Evolutionary conservation across 2,329 filamentous ascomycete genomes (phyloP).

Genomic region (Aspergillus fructus): DNA sequence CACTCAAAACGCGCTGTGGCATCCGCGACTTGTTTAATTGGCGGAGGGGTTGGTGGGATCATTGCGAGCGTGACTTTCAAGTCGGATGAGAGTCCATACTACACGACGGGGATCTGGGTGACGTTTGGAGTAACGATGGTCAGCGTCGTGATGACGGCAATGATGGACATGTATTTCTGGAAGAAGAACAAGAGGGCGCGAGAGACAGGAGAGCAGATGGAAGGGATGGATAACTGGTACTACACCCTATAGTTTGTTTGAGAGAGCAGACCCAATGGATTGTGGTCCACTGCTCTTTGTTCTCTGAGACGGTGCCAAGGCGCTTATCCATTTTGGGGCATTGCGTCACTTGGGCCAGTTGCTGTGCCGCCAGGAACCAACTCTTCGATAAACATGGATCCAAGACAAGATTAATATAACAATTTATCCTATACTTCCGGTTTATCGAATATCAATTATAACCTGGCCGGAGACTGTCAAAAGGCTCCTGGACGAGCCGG

Average conservation of each 20-base stretch:
- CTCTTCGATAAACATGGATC: too few relatives aligned
- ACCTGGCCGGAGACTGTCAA: neutral
- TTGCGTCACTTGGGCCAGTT: neutral
- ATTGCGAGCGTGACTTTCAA: slow-evolving; percentile 16
- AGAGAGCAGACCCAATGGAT: neutral
- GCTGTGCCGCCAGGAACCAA: too few relatives aligned
- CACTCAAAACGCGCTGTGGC: slow-evolving; percentile 30
- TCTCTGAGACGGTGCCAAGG: neutral
- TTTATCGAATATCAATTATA: too few relatives aligned
- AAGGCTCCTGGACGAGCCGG: too few relatives aligned
- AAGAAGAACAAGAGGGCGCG: slow-evolving; percentile 12
- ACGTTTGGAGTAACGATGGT: slow-evolving; percentile 13
- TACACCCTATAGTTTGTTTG: slow-evolving; percentile 10
- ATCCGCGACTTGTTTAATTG: slow-evolving; percentile 29
- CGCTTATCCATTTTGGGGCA: neutral
- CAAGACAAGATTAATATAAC: too few relatives aligned
- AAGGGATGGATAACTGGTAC: slow-evolving; percentile 14
- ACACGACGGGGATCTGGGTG: slow-evolving; percentile 16
- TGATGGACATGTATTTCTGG: slow-evolving; percentile 12
- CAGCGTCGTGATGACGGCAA: slow-evolving; percentile 4
- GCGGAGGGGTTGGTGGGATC: slow-evolving; percentile 26
- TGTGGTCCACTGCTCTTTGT: neutral
- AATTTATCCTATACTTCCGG: too few relatives aligned
- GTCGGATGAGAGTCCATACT: slow-evolving; percentile 12
- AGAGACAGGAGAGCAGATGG: slow-evolving; percentile 1